Percentiles rank a stretch among this genome's conserved stretches.
These are phyloP conservation scores for Triglochin maritima DNA, from an alignment of 106 monocot species.

Conservation along the genomic window DNA sequence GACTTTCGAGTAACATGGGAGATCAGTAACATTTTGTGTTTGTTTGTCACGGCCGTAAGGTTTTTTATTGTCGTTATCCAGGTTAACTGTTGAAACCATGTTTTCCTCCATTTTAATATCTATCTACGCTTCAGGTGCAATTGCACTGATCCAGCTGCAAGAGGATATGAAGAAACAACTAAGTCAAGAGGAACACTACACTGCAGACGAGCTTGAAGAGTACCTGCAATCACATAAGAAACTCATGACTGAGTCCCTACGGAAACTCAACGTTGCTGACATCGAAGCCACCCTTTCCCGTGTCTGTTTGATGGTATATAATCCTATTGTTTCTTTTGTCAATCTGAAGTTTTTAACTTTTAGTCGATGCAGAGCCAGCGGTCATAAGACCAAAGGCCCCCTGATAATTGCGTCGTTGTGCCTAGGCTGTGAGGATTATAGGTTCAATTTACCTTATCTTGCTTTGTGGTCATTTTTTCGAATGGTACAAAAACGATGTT, in stretches of 20 bases:
- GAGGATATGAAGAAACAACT: slow-evolving; percentile 92
- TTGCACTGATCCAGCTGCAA: slow-evolving; percentile 91
- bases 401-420: too few species aligned
- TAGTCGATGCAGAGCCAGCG: too few species aligned
- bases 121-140: slow-evolving; percentile 46
- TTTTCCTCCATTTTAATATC: not conserved
- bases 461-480: too few species aligned
- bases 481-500: too few species aligned
- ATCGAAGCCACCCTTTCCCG: slow-evolving; percentile 84
- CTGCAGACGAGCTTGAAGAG: slow-evolving; percentile 73
- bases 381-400: too few species aligned
- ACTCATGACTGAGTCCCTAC: slow-evolving; percentile 83
- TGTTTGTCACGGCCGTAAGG: too few species aligned
- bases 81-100: too few species aligned
- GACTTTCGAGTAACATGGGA: too few species aligned
- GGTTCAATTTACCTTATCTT: too few species aligned
- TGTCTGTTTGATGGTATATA: slow-evolving; percentile 86
- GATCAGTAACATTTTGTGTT: too few species aligned
- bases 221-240: slow-evolving; percentile 78
- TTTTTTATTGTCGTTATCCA: too few species aligned
- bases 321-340: not conserved
- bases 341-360: not conserved
- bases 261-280: slow-evolving; percentile 99
- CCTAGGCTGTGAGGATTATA: too few species aligned
- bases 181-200: slow-evolving; percentile 63